Base-by-base conservation (phyloP, 2,329 filamentous ascomycete species). In the Aquanectria penicillioides region DNA sequence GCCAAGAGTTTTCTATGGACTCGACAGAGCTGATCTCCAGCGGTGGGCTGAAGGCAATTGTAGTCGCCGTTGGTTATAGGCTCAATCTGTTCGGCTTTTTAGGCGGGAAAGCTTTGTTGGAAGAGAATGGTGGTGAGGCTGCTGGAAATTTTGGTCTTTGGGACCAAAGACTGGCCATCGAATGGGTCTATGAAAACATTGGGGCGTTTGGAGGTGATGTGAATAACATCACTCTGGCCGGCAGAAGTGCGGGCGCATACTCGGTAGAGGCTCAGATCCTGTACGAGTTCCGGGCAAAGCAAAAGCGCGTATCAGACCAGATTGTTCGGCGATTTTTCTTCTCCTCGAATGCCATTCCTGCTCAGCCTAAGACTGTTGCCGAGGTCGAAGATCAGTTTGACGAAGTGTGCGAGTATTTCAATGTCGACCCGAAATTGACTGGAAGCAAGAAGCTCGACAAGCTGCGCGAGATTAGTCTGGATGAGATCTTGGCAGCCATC, bases 1-100 rank as follows among this genome's bases (percentile, higher is more conserved):
- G 72, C 12, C 78, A 81, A 20, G 74, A 77, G 13, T 47, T 67
- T 5, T 71, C 71, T 2, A 75, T 79, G 73, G 74, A 80, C 43
- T 76, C 78, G 1, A 80, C 76, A 0, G 78, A 81, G 59, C 59
- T 80, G 13, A 73, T 77, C 10, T 70, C 73, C 3, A 72, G 68
- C 1, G 71, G 72, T 1, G 67, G 66, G 2, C 62, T 80, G 2
- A 73, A 77, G n/a, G 73, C 75, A 0, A 71, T 81, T 17, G 73
- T 81, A 5, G 74, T 80, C 1, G 74, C 80, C 0, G 74, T 83
- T 15, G 82, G 81, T 8, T 84, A 83, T 50, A 68, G 71, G 0
- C 31, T 66, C 1, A 81, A 81, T 22, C 68, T 81, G 0, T 82
- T 83, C 28, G 81, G 81, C 0, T 84, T 83, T 61, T 66, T 83